Conservation (phyloP, 495 filamentous ascomycete genomes). For the Xylaria flabelliformis region DNA sequence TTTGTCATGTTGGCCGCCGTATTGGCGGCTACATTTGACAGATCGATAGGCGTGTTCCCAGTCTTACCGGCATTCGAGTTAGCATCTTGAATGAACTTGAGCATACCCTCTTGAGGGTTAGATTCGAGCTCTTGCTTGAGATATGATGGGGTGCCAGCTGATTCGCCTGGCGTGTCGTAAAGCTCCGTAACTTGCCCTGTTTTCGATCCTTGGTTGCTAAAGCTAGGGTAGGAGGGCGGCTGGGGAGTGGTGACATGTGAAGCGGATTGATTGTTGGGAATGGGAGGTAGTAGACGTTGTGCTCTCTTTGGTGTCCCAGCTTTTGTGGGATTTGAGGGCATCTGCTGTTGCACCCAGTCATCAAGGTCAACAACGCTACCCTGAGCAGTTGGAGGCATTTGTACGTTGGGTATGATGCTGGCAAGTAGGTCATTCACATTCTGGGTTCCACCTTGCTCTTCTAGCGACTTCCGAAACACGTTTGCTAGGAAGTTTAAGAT, state of each 20-base stretch:
- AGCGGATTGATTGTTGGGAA: conserved; percentile 44
- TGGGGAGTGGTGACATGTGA: conserved; percentile 37
- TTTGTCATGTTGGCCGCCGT: conserved; percentile 70
- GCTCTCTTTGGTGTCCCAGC: conserved; percentile 52
- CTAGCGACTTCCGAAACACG: conserved; percentile 80
- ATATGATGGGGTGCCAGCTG: conserved; percentile 48
- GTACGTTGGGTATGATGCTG: conserved; percentile 67
- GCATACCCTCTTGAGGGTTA: conserved; percentile 74
- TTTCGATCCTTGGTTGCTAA: conserved; percentile 39
- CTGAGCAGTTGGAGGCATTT: conserved; percentile 53
- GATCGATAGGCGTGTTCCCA: conserved; percentile 62
- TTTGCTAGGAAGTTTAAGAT: conserved; percentile 96
- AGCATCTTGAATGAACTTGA: conserved; percentile 83
- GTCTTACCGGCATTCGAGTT: conserved; percentile 67
- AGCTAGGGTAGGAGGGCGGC: conserved; percentile 36
- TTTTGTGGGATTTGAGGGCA: conserved; percentile 45
- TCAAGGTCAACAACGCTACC: conserved; percentile 76
- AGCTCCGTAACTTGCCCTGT: conserved; percentile 57
- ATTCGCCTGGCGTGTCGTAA: conserved; percentile 49
- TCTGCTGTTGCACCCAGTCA: conserved; percentile 62
- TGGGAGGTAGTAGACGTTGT: conserved; percentile 54
- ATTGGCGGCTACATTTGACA: conserved; percentile 79
- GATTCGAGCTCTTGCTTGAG: conserved; percentile 55
- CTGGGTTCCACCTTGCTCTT: conserved; percentile 65
- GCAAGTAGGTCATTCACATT: conserved; percentile 76